Base-by-base conservation (phyloP, 2,329 filamentous ascomycete genomes). In the Neophaeococcomyces aloes region DNA sequence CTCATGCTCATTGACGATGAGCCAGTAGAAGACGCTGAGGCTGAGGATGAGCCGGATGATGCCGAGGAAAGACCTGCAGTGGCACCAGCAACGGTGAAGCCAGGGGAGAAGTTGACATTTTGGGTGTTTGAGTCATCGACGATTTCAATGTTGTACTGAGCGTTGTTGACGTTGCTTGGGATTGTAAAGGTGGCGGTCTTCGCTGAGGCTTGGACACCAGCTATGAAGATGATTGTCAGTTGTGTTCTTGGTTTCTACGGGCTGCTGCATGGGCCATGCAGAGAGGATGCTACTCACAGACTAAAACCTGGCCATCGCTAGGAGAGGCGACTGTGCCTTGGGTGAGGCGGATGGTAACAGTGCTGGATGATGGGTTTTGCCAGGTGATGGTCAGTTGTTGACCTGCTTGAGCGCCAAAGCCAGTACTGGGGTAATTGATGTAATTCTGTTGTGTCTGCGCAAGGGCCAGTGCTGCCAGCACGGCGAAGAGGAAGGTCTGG, bases 141-240 rank as follows among this genome's bases (percentile, higher is more conserved):
- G 54, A 76, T 76, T 56, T 73, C 63, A 49, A 76, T 60, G 45
- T 70, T 69, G 64, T 75, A 76, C 56, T 69, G 63, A 44, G 41
- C 42, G 30, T 59, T 59, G 51, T 67, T 63, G 40, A 63, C 60
- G 44, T 69, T 58, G 38, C 56, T 44, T 17, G 67, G 62, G 4
- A 70, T 64, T 27, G 58, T 59, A 65, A 72, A 74, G 45, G 64
- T 67, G 61, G 64, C 74, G 48, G 57, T 64, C 45, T 71, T 71
- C 36, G 57, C 61, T 60, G 76, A 76, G 19, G 53, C 52, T 48
- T 57, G 49, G 50, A 75, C 65, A 51, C 52, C 56, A 38, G 61
- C 71, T 75, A 53, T 33, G 11, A 17, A 31, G 29, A 15, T 18
- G 37, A 30, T 32, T 34, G 35, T 43, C 30, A 47, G 29, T 14